A percentile compares a stretch with the other conserved stretches of the same genome.
phyloP scores from a whole-genome alignment of 1,284 basidiomycete genomes.

The Trichosporon coremiiforme region DNA sequence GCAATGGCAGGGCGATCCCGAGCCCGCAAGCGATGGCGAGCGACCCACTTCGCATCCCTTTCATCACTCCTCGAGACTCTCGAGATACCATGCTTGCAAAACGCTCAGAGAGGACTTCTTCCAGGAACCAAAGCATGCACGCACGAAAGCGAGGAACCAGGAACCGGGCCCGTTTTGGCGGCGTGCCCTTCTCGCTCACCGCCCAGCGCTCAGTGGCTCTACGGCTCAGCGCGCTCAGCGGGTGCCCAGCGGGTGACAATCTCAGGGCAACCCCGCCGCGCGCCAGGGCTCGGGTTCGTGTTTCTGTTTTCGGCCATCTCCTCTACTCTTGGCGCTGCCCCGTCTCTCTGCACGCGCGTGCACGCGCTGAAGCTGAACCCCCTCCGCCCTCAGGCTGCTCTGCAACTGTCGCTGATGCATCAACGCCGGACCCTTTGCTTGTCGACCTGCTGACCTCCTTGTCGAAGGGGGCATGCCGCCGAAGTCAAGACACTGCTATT shows the following conservation, averaged over 20 bases:
- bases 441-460: not conserved
- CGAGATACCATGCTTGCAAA: too few species aligned
- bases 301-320: not conserved
- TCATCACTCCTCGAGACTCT: too few species aligned
- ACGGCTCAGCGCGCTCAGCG: too few species aligned
- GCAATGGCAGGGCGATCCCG: not conserved
- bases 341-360: too few species aligned
- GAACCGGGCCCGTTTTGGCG: not conserved
- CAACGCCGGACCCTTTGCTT: not conserved
- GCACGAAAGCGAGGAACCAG: not conserved
- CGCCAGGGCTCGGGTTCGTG: not conserved
- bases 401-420: not conserved
- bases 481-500: too few species aligned
- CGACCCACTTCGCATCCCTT: not conserved
- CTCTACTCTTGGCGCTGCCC: not conserved
- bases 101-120: not conserved
- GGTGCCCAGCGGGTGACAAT: not conserved
- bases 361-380: too few species aligned
- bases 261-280: not conserved
- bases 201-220: too few species aligned
- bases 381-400: not conserved
- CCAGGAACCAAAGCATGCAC: not conserved
- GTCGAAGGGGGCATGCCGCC: too few species aligned
- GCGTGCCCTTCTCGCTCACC: not conserved
- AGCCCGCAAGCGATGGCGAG: constrained; percentile 1